A percentile compares a stretch with the other conserved stretches of the same genome.
Evolutionary conservation across 768 basidiomycete genomes (phyloP).

Genomic region (Lentinula sp.): DNA sequence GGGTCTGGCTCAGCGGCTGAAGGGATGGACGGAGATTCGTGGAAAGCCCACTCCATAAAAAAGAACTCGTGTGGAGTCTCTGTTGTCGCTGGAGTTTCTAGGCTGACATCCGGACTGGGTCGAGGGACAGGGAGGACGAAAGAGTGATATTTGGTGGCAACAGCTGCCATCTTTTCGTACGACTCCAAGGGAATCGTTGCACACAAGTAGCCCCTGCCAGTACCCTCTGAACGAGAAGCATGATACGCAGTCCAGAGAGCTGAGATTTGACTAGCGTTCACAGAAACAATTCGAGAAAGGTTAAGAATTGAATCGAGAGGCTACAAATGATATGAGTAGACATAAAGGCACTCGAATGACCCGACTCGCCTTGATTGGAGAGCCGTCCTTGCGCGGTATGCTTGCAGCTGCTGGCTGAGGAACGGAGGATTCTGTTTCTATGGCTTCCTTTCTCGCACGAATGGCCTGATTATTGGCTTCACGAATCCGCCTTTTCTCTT

Average conservation of each 20-base stretch:
- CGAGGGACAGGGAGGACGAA: constrained; percentile 84
- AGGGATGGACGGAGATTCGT: constrained; percentile 62
- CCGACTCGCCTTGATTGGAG: constrained; percentile 56
- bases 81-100: constrained; percentile 26
- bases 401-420: constrained; percentile 13
- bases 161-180: constrained; percentile 63
- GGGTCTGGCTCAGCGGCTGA: constrained; percentile 34
- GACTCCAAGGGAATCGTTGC: constrained; percentile 70
- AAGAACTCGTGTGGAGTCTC: constrained; percentile 67
- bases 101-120: constrained; percentile 19
- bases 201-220: constrained; percentile 80
- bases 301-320: constrained; percentile 80
- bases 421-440: constrained; percentile 7
- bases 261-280: constrained; percentile 65
- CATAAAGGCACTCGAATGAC: not conserved
- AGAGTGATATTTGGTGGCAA: constrained; percentile 61
- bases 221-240: constrained; percentile 68
- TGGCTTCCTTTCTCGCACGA: not conserved
- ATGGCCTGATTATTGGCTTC: constrained; percentile 9
- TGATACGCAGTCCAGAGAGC: constrained; percentile 91
- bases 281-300: constrained; percentile 56
- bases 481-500: constrained; percentile 16
- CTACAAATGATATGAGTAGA: constrained; percentile 31
- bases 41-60: constrained; percentile 87
- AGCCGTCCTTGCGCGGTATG: constrained; percentile 47